Percentiles rank a stretch among this genome's conserved stretches.
These are phyloP conservation scores for Eremochloa ophiuroides DNA, from an alignment of 176 grass and related monocot species.

Conservation along the genomic window DNA sequence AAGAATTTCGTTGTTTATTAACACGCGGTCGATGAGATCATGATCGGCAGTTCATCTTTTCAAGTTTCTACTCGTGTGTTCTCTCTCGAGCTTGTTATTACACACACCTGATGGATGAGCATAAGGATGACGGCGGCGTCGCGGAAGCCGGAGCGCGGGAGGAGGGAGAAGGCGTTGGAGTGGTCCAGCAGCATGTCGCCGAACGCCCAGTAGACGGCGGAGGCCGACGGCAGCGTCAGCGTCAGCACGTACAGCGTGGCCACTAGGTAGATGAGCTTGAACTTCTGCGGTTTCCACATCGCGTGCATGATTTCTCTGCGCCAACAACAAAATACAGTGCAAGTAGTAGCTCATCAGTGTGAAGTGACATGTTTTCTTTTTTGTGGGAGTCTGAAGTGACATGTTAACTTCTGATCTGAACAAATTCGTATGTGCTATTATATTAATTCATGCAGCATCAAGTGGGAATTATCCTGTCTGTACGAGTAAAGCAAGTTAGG, in stretches of 20 bases:
- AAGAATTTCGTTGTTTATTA: no score
- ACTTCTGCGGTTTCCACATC: conserved; percentile 98
- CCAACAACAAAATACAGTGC: background rate
- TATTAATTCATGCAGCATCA: background rate
- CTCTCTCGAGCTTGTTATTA: no score
- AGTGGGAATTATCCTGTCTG: background rate
- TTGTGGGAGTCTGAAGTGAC: background rate
- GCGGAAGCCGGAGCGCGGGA: conserved; percentile 67
- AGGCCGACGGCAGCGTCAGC: conserved; percentile 78
- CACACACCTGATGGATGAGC: conserved; percentile 81
- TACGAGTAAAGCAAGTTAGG: background rate
- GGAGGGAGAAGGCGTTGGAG: conserved; percentile 93
- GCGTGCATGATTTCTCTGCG: conserved; percentile 97
- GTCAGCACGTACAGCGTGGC: conserved; percentile 86
- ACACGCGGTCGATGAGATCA: no score
- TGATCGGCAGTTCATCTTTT: no score
- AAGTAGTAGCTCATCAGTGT: no score
- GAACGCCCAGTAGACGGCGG: conserved; percentile 96
- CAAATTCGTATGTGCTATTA: background rate
- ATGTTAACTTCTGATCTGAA: background rate
- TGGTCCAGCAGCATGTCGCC: conserved; percentile 85
- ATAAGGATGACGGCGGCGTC: conserved; percentile 80
- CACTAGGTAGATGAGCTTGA: conserved; percentile 83
- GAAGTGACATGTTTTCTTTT: no score
- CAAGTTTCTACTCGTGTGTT: no score